Conservation (phyloP, 2,329 filamentous ascomycete species). For the Scedosporium aurantiacum region DNA sequence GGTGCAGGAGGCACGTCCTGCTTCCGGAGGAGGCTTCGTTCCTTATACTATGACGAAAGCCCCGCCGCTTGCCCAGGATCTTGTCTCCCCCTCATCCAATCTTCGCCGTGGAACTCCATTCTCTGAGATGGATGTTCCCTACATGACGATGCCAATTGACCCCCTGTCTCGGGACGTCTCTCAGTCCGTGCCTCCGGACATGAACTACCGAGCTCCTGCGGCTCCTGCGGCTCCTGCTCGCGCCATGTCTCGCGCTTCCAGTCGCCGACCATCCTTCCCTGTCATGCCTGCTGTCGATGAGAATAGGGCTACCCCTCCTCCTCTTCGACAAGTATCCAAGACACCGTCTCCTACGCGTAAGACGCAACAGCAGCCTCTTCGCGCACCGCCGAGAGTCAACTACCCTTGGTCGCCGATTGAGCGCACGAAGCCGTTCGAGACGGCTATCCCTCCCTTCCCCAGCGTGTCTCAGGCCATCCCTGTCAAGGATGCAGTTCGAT, state of each 20-base stretch:
- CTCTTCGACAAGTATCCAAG: constrained; percentile 12
- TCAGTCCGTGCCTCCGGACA: constrained; percentile 87
- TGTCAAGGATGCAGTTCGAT: constrained; percentile 12
- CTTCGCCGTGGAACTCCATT: constrained; percentile 79
- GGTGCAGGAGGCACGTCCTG: constrained; percentile 9
- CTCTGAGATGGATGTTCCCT: constrained; percentile 80
- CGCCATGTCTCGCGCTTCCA: constrained; percentile 44
- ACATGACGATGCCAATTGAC: constrained; percentile 60
- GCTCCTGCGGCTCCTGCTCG: constrained; percentile 19
- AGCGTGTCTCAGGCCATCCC: constrained; percentile 12
- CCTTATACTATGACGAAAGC: constrained; percentile 42
- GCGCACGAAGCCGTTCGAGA: constrained; percentile 31
- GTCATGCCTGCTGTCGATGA: constrained; percentile 61
- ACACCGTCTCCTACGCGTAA: constrained; percentile 21
- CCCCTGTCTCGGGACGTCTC: constrained; percentile 69
- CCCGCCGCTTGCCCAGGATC: constrained; percentile 41
- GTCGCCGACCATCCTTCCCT: constrained; percentile 55
- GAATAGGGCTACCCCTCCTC: constrained; percentile 34
- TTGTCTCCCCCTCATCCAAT: constrained; percentile 47
- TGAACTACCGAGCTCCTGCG: constrained; percentile 56
- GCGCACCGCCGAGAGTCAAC: constrained; percentile 41
- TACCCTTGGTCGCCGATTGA: constrained; percentile 46
- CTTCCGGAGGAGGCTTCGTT: constrained; percentile 21
- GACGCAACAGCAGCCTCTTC: constrained; percentile 28
- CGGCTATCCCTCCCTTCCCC: constrained; percentile 26